phyloP scores from a whole-genome alignment of 2,329 filamentous ascomycete species.

The Calonectria hawksworthii region DNA sequence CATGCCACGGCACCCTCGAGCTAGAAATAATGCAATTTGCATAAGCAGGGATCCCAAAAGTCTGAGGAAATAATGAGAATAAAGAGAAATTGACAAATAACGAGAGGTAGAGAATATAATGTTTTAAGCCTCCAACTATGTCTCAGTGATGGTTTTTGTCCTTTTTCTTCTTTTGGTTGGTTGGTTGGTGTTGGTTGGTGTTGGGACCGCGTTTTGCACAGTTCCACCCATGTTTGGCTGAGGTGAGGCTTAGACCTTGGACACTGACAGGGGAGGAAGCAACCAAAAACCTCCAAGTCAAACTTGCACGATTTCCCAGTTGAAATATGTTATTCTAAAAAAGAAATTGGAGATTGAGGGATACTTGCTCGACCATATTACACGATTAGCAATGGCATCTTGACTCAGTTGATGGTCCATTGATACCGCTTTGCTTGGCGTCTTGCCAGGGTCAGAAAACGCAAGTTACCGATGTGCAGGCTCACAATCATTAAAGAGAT shows the following conservation, averaged over 20 bases:
- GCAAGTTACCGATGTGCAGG: neutral
- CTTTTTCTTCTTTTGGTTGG: neutral
- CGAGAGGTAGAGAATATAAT: too few relatives aligned
- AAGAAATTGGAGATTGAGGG: neutral
- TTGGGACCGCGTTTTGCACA: neutral
- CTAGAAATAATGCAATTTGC: neutral
- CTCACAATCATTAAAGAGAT: neutral
- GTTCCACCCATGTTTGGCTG: too few relatives aligned
- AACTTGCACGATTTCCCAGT: neutral
- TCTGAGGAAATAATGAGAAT: neutral
- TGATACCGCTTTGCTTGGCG: neutral
- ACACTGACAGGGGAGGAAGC: neutral
- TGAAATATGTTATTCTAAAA: neutral
- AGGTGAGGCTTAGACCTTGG: neutral
- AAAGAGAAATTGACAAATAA: neutral
- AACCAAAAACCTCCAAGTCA: neutral
- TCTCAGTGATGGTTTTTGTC: too few relatives aligned
- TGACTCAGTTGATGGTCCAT: neutral
- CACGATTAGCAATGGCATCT: neutral
- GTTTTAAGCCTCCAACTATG: too few relatives aligned
- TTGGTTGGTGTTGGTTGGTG: neutral
- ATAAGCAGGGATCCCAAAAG: neutral
- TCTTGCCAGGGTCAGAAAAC: neutral
- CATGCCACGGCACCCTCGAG: constrained; percentile 28
- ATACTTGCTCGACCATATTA: neutral